A percentile compares a stretch with the other conserved stretches of the same genome.
Evolutionary conservation across 352 stramenopile species (phyloP).

Genomic region (Pythium periplocum): DNA sequence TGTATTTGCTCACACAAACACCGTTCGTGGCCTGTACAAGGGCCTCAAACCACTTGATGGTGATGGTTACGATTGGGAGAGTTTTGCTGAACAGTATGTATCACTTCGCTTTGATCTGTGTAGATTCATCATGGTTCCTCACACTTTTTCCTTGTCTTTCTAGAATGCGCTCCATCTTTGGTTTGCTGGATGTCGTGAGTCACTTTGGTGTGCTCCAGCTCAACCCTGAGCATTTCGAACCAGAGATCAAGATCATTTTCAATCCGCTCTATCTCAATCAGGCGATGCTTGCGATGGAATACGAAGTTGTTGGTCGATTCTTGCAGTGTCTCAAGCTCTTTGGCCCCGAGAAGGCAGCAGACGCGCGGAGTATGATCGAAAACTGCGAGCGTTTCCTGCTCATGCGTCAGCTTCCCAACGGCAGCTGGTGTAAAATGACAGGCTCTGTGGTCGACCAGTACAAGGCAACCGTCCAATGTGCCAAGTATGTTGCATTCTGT

Average conservation of each 20-base stretch:
- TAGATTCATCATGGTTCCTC: conserved; percentile 6
- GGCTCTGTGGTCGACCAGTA: conserved; percentile 60
- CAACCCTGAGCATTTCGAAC: conserved; percentile 56
- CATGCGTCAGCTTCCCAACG: conserved; percentile 59
- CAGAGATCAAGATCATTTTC: conserved; percentile 70
- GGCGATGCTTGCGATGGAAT: conserved; percentile 63
- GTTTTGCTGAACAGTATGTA: conserved; percentile 72
- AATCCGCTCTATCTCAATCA: conserved; percentile 69
- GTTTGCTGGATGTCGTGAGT: conserved; percentile 69
- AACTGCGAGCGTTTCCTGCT: conserved; percentile 64
- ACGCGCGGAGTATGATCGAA: conserved; percentile 38
- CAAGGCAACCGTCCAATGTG: conserved; percentile 74
- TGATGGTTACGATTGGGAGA: conserved; percentile 55
- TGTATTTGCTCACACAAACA: conserved; percentile 69
- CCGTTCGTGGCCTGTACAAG: conserved; percentile 62
- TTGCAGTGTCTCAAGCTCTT: conserved; percentile 81
- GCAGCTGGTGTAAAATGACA: conserved; percentile 64
- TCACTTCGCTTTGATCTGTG: conserved; percentile 4
- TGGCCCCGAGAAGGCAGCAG: conserved; percentile 27
- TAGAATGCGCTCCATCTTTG: conserved; percentile 79
- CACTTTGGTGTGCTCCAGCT: conserved; percentile 74
- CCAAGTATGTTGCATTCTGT: conserved; percentile 51
- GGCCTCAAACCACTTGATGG: conserved; percentile 57
- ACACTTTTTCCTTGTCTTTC: neutral
- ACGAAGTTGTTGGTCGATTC: conserved; percentile 67